Percentiles rank a stretch among this genome's conserved stretches.
Conservation (phyloP, 768 basidiomycete species). For the Tricholoma furcatifolium region DNA sequence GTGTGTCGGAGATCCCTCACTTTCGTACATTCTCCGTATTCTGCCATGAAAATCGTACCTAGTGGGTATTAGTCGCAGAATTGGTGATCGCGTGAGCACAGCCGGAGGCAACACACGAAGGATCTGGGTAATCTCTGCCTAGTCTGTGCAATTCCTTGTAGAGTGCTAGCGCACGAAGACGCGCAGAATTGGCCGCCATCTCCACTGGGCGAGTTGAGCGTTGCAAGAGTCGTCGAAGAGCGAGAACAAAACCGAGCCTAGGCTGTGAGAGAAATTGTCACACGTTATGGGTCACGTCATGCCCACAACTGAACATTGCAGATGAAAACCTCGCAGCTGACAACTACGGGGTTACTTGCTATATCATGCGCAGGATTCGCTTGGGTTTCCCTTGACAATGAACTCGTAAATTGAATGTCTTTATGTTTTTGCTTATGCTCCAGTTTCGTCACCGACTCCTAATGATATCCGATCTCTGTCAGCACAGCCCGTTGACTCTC, state of each 20-base stretch:
- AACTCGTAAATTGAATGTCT: no score
- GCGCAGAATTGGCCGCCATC: conserved; percentile 52
- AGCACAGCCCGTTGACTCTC: no score
- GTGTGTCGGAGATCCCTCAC: conserved; percentile 36
- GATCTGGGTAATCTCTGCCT: conserved; percentile 81
- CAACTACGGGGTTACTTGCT: no score
- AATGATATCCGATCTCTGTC: no score
- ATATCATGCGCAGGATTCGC: no score
- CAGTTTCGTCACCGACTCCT: not conserved
- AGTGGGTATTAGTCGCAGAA: conserved; percentile 8
- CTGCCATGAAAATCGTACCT: conserved; percentile 77
- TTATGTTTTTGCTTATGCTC: not conserved
- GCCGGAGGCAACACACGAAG: conserved; percentile 51
- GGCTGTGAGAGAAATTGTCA: conserved; percentile 12
- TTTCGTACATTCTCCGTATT: conserved; percentile 71
- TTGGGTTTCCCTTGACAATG: no score
- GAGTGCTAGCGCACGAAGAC: conserved; percentile 64
- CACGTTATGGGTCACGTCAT: no score
- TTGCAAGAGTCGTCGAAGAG: not conserved
- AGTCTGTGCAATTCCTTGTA: conserved; percentile 85
- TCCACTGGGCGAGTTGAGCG: conserved; percentile 8
- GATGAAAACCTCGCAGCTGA: no score
- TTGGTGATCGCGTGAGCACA: conserved; percentile 11
- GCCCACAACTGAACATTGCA: no score
- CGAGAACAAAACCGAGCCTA: not conserved